Base-by-base conservation (phyloP, 2,329 filamentous ascomycete species). In the Penicillium aurantiogriseum region DNA sequence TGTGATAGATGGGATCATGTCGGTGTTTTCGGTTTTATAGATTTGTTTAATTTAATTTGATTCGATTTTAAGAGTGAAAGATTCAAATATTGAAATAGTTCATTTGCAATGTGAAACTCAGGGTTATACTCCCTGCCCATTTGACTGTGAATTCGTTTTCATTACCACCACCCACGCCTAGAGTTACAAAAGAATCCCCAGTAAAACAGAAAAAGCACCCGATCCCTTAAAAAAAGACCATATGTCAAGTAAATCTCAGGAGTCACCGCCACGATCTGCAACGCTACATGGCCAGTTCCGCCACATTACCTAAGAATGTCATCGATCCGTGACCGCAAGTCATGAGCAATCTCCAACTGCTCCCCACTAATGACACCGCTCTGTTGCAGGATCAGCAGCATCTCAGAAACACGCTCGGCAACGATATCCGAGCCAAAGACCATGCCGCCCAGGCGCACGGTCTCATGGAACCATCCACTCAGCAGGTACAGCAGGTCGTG, bases 401-500 rank as follows among this genome's bases (percentile, higher is more conserved):
- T 73, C 61, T 82, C 76, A 8, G 70, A 72, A 7, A 83, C 73
- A 4, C 77, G 72, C 40, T 77, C 74, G 4, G 83, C 82, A 60
- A 85, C 84, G 53, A 81, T 79, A 40, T 86, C 83, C 51, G 83
- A 83, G 13, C 86, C 86, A 65, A 87, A 88, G 11, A 84, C 70
- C 7, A 78, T 72, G 2, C 81, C 80, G 19, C 83, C 83, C 10
- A 79, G 75, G 27, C 83, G 77, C 57, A 82, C 76, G 48, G 81
- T 85, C 15, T 83, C 78, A 49, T 80, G 75, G 63, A 81, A 84
- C 88, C 88, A 91, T 54, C 79, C 76, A 56, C 81, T 76, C 4
- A 86, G 77, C 3, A 87, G 73, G 64, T 88, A 86, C 0, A 88
- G 73, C 42, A 89, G 81, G 69, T 89, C 85, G 27, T 80, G 79